A percentile compares a stretch with the other conserved stretches of the same genome.
These are phyloP conservation scores for Aspergillus bombycis DNA, from an alignment of 2,329 filamentous ascomycete species.

Conservation along the genomic window DNA sequence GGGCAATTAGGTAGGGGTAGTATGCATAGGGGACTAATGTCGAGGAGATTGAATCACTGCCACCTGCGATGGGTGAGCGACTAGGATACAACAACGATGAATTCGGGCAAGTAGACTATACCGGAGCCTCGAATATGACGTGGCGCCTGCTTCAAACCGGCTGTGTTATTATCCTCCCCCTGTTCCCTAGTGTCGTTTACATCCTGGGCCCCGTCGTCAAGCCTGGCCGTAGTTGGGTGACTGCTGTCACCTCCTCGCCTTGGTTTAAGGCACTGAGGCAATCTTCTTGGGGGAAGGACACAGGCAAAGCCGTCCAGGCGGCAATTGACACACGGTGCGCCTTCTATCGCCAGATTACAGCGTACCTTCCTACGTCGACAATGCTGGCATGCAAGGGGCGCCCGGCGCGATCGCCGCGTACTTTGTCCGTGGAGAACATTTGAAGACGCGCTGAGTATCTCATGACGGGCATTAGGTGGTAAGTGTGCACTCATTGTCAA, in stretches of 20 bases:
- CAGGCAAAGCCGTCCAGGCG: neutral
- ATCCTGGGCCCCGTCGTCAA: neutral
- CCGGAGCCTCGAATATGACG: neutral
- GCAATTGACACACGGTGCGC: neutral
- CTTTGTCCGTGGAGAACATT: neutral
- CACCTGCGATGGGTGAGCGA: rapidly evolving
- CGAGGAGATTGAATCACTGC: neutral
- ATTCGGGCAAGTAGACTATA: neutral
- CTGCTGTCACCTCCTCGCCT: neutral
- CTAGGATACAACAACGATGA: neutral
- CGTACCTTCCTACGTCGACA: neutral
- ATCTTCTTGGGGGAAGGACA: neutral
- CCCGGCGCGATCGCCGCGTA: too few relatives aligned
- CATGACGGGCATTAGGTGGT: neutral
- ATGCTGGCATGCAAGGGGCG: neutral
- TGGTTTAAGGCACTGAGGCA: neutral
- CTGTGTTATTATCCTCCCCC: neutral
- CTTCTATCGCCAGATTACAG: neutral
- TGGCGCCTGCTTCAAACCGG: neutral
- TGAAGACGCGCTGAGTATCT: neutral
- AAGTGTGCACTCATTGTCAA: neutral
- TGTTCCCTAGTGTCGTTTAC: neutral
- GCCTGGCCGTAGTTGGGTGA: too few relatives aligned
- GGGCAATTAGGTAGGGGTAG: neutral
- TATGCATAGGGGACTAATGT: neutral